Evolutionary conservation across 331 rosid genomes (phyloP).

Genomic region (Acacia concinna): DNA sequence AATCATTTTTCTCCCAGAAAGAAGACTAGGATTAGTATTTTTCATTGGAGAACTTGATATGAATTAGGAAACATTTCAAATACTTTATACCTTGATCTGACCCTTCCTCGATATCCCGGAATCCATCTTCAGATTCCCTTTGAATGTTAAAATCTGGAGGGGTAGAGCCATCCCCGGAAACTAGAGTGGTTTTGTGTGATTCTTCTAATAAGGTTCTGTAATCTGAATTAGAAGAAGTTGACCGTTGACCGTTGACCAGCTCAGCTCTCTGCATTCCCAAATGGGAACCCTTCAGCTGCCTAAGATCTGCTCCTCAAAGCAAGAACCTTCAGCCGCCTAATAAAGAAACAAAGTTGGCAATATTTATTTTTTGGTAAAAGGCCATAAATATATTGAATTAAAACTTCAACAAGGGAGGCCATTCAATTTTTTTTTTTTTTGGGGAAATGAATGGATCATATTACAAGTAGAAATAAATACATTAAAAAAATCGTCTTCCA

Average conservation of each 20-base stretch:
- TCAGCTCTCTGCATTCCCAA: conserved; percentile 24
- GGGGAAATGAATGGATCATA: background rate
- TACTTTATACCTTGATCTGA: background rate
- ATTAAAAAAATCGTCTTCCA: background rate
- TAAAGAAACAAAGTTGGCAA: background rate
- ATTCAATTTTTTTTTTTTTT: background rate
- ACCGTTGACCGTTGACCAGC: conserved; percentile 26
- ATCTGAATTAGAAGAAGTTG: conserved; percentile 20
- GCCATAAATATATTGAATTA: background rate
- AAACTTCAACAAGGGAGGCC: background rate
- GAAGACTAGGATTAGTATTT: background rate
- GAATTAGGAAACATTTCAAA: background rate
- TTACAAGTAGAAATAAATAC: background rate
- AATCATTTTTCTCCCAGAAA: background rate
- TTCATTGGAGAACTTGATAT: background rate
- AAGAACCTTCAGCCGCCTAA: conserved; percentile 36
- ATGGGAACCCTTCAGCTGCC: conserved; percentile 26
- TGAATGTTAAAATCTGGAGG: conserved; percentile 6
- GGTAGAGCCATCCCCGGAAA: conserved; percentile 26
- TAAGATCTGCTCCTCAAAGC: conserved; percentile 30
- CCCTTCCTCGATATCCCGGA: background rate
- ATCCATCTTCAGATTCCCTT: background rate
- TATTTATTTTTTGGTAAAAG: background rate
- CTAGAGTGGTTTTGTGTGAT: conserved; percentile 1
- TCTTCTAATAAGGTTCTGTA: conserved; percentile 29